Evolutionary conservation across 768 basidiomycete species (phyloP), one percentile per base, ranked within the genome.

Genomic region (Boletus rubroflammeus): DNA sequence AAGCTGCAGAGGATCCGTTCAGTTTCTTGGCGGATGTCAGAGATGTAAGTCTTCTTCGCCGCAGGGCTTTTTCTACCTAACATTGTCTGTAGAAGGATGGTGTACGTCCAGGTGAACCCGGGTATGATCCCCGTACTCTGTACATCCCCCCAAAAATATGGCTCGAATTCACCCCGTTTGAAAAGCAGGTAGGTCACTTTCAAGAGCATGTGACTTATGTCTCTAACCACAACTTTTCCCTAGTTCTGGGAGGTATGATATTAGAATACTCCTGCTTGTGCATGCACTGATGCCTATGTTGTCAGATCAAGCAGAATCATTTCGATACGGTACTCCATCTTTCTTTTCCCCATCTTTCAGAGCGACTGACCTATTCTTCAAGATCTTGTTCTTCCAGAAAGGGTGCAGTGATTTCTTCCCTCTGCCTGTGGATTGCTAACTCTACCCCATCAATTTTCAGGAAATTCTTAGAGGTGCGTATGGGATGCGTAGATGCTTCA

Each of bases 341-440:
- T 47, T 29, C 15, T 50, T 32, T 23, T 21, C 31, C 31, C 6
- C 17, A 17, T 39, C 5, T 23, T 28, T 69, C 67, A 62, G 50
- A 55, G 49, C 39, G 40, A 42, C 55, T 62, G 44, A 59, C 25
- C 13, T 23, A 19, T 52, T 25, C 55, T 28, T 59, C 9, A 59
- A 88, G 86, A 80, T 97, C 40, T 72, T 98, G 44, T 98, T 98
- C 78, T 99, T 98, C 74, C 97, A 99, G 73, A 98, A 99, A 82
- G 97, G 97, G 88, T 88, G 61, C 26, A 44, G 47, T 48, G 21
- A 5, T 41, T 31, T 47, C 70, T 60, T 55, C n/a, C 17, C 1
- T 45, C 51, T 35, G 7, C 21, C 6, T 23, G 31, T 35, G 21
- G 6, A 35, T 41, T 21, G 50, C 39, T 64, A 55, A 34, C 26